A percentile compares a stretch with the other conserved stretches of the same genome.
Conservation (phyloP, 768 basidiomycete genomes). For the Pleurotus tuoliensis region DNA sequence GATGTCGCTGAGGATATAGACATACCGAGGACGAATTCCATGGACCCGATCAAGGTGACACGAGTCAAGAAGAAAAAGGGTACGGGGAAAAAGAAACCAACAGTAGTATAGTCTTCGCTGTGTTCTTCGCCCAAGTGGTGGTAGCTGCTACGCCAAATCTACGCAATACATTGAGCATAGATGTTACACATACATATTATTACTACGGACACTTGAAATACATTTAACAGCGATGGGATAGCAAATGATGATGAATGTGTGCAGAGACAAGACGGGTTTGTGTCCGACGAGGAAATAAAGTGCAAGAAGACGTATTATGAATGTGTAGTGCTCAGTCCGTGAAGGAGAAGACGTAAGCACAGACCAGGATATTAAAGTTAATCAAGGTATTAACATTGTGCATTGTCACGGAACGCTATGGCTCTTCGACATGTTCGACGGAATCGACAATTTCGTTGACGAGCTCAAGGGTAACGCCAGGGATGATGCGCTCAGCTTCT, state of each 20-base stretch:
- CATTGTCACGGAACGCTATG: slow-evolving; percentile 23
- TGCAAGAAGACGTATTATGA: slow-evolving; percentile 11
- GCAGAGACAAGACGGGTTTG: background rate
- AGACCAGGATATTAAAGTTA: slow-evolving; percentile 6
- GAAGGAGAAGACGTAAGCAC: slow-evolving; percentile 4
- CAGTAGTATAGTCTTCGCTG: slow-evolving; percentile 16
- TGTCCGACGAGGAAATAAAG: background rate
- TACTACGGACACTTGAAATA: slow-evolving; percentile 20
- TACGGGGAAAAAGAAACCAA: slow-evolving; percentile 68
- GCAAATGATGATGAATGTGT: slow-evolving; percentile 3
- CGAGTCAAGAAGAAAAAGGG: slow-evolving; percentile 61
- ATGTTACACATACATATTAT: slow-evolving; percentile 14
- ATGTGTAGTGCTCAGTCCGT: background rate
- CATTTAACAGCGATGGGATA: slow-evolving; percentile 15
- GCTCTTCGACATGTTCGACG: slow-evolving; percentile 85
- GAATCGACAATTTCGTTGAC: slow-evolving; percentile 94
- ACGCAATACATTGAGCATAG: slow-evolving; percentile 10
- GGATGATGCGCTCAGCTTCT: slow-evolving; percentile 92
- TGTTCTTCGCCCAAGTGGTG: background rate
- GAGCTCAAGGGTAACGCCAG: slow-evolving; percentile 89
- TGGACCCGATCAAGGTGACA: slow-evolving; percentile 73
- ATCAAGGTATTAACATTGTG: background rate
- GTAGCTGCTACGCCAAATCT: background rate
- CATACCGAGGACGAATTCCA: slow-evolving; percentile 41
- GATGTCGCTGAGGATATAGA: slow-evolving; percentile 43